phyloP scores from a whole-genome alignment of 306 rosid genomes.

The Trifolium fragiferum region DNA sequence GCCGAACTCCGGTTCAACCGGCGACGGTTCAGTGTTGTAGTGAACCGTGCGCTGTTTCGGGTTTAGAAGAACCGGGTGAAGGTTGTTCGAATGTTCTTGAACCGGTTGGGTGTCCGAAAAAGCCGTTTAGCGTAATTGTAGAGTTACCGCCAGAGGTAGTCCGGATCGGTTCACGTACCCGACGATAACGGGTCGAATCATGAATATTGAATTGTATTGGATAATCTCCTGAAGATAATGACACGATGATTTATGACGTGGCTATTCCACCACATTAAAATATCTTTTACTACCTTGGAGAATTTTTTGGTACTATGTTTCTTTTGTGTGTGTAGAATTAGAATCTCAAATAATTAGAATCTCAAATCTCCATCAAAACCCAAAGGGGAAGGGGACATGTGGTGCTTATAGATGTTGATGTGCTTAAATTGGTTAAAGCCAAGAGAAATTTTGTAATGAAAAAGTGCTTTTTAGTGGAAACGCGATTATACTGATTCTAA shows the following conservation, averaged over 20 bases:
- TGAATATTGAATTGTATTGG: too few species aligned
- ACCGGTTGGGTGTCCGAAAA: conserved; percentile 42
- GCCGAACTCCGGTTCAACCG: conserved; percentile 45
- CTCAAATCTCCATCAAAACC: background rate
- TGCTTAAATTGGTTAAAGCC: background rate
- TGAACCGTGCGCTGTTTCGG: conserved; percentile 16
- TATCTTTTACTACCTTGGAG: background rate
- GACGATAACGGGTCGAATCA: background rate
- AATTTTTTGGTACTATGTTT: background rate
- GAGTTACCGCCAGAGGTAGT: conserved; percentile 2
- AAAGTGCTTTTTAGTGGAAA: background rate
- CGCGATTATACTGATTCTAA: background rate
- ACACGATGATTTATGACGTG: background rate
- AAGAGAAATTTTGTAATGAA: background rate
- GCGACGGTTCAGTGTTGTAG: background rate
- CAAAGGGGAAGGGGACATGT: background rate
- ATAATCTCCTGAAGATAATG: background rate
- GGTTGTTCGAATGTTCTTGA: conserved; percentile 35
- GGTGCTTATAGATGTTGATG: background rate
- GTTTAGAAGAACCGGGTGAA: conserved; percentile 20
- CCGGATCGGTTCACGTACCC: conserved; percentile 17
- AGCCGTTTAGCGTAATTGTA: conserved; percentile 34
- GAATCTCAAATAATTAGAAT: too few species aligned
- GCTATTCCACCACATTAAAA: too few species aligned
- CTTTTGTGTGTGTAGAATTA: background rate